A percentile compares a stretch with the other conserved stretches of the same genome.
phyloP scores from a whole-genome alignment of 768 basidiomycete genomes.

The Kwoniella sp. region DNA sequence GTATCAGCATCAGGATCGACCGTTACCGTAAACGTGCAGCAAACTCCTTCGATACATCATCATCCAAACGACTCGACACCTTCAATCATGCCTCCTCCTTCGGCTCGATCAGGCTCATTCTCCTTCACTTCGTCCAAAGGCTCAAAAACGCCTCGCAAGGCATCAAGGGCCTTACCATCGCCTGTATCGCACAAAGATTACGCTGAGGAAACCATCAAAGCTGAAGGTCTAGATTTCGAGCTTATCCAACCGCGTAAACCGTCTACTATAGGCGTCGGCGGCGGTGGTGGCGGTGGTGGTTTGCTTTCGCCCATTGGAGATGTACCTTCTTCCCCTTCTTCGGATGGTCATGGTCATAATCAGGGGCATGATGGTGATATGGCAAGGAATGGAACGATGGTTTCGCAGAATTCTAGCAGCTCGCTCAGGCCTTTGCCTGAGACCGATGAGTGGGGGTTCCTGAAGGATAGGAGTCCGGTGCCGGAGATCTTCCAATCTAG shows the following conservation, averaged over 20 bases:
- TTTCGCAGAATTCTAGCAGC: not conserved
- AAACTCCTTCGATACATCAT: not conserved
- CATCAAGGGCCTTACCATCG: conserved; percentile 25
- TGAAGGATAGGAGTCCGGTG: conserved; percentile 42
- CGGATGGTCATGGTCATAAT: not conserved
- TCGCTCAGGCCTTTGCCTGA: conserved; percentile 31
- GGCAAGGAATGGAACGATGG: conserved; percentile 13
- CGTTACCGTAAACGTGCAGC: not conserved
- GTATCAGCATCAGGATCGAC: conserved; percentile 1
- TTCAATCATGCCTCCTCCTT: conserved; percentile 25
- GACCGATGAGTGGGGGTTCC: conserved; percentile 53
- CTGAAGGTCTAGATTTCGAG: conserved; percentile 50
- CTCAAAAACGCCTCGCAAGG: conserved; percentile 32
- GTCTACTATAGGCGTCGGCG: no score
- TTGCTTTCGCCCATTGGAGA: conserved; percentile 20
- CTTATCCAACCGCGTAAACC: conserved; percentile 39
- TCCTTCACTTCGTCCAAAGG: conserved; percentile 28
- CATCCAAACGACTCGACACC: conserved; percentile 17
- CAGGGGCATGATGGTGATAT: not conserved
- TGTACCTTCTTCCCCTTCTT: conserved; percentile 5
- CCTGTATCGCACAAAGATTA: conserved; percentile 48
- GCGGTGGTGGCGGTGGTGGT: not conserved
- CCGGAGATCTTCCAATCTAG: conserved; percentile 45
- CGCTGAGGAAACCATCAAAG: conserved; percentile 47
- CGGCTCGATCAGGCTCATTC: conserved; percentile 41